Conservation (phyloP, 1,284 basidiomycete species). For the Cutaneotrichosporon curvatum region DNA sequence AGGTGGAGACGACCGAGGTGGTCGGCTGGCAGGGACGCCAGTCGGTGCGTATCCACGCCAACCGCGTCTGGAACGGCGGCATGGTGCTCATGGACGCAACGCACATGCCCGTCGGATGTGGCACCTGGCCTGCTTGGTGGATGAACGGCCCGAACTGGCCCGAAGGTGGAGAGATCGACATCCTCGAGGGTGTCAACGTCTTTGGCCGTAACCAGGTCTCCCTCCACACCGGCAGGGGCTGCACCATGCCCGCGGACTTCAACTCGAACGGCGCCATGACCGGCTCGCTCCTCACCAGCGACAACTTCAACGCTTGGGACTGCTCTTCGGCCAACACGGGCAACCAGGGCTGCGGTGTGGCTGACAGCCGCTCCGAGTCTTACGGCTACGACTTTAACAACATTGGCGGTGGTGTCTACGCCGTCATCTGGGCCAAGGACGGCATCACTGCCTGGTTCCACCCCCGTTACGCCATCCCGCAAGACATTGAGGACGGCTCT, state of each 20-base stretch:
- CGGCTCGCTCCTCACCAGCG: slow-evolving; percentile 54
- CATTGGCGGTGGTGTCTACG: slow-evolving; percentile 47
- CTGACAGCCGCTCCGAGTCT: slow-evolving; percentile 28
- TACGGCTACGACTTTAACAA: slow-evolving; percentile 47
- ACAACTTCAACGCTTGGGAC: slow-evolving; percentile 39
- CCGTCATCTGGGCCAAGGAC: slow-evolving; percentile 60
- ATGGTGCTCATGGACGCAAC: slow-evolving; percentile 71
- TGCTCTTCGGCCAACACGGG: slow-evolving; percentile 42
- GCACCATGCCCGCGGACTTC: slow-evolving; percentile 51
- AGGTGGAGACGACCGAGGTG: slow-evolving; percentile 68
- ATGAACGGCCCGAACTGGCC: slow-evolving; percentile 51
- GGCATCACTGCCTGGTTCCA: slow-evolving; percentile 79
- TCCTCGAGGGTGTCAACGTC: slow-evolving; percentile 50
- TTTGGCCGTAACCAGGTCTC: slow-evolving; percentile 47
- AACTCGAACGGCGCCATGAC: slow-evolving; percentile 42
- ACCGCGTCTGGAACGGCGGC: slow-evolving; percentile 55
- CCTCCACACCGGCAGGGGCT: slow-evolving; percentile 45
- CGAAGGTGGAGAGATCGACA: slow-evolving; percentile 52
- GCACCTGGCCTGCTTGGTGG: slow-evolving; percentile 57
- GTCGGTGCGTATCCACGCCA: slow-evolving; percentile 65
- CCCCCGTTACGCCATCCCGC: slow-evolving; percentile 61
- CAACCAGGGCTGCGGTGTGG: slow-evolving; percentile 47
- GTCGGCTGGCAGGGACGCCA: slow-evolving; percentile 58
- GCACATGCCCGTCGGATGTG: slow-evolving; percentile 89
- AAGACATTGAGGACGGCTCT: slow-evolving; percentile 60